Evolutionary conservation across 208 protist species (phyloP).

Genomic region (Leishmania guyanensis): DNA sequence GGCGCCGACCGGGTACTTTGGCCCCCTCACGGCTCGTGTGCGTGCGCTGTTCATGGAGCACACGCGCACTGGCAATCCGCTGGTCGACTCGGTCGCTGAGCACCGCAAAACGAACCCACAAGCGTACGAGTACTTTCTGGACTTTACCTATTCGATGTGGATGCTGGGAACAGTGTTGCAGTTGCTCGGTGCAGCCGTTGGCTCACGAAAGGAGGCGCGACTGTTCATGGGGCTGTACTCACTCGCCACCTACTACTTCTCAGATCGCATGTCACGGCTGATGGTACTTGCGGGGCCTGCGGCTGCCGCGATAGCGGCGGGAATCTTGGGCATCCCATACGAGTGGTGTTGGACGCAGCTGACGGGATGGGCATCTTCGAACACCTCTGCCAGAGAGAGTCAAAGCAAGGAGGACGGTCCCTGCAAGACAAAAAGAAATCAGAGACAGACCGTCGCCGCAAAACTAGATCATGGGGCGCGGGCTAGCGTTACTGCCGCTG

Average conservation of each 20-base stretch:
- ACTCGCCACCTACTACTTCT: constrained; percentile 31
- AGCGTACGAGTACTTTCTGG: no score
- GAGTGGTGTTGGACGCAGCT: constrained; percentile 18
- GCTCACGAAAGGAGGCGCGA: not conserved
- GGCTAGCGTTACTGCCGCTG: not conserved
- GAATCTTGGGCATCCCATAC: not conserved
- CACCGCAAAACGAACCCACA: no score
- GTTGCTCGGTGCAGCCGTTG: not conserved
- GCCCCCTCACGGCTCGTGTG: constrained; percentile 59
- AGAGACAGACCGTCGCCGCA: not conserved
- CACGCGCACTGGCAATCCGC: constrained; percentile 76
- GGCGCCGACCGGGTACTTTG: constrained; percentile 52
- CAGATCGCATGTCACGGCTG: constrained; percentile 68
- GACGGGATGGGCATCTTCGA: not conserved
- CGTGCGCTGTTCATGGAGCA: constrained; percentile 72
- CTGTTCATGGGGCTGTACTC: constrained; percentile 34
- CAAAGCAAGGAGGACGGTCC: not conserved
- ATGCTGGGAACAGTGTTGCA: not conserved
- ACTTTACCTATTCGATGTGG: no score
- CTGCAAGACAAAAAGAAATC: not conserved
- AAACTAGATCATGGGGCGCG: not conserved
- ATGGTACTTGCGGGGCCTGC: constrained; percentile 53
- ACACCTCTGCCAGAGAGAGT: not conserved
- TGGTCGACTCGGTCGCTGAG: constrained; percentile 54
- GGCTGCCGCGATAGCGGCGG: constrained; percentile 4